Base-by-base conservation (phyloP, 2,329 filamentous ascomycete species). In the Penicillium brevicompactum region DNA sequence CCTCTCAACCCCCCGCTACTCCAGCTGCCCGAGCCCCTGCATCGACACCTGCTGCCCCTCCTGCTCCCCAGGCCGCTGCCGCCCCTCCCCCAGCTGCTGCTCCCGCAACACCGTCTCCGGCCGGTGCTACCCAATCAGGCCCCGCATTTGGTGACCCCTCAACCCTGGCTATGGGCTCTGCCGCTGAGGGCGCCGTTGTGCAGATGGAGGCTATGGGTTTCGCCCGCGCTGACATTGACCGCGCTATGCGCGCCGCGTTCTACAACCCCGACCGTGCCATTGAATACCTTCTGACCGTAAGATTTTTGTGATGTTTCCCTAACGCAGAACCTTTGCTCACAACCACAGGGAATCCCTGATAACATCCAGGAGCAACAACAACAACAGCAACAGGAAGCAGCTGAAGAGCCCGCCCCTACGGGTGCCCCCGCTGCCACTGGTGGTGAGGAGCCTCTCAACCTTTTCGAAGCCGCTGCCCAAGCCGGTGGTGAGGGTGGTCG, bases 171-270 rank as follows among this genome's bases (percentile, higher is more conserved):
- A 88, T 96, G 79, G 94, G 94, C 50, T 82, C 87, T 58, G 89
- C 93, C 74, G 87, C 92, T 64, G 85, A 90, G 60, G 86, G 87
- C 64, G 92, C 91, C 37, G 88, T 97, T 68, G 84, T 88, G 46
- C 91, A 92, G 72, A 96, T 99, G 92, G 92, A 96, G 78, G 89
- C 88, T 63, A 99, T 99, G 94, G 94, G 94, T 8, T 99, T 99
- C 66, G 86, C 90, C 69, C 85, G 92, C 69, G 80, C 86, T 49
- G 89, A 96, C 70, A 96, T 97, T 64, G 92, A 97, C 66, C 86
- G 89, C 46, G 94, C 94, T 49, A 94, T 99, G 88, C 90, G 93
- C 69, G 94, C 94, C 60, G 94, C 94, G 13, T 99, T 91, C 76
- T 95, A 89, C 82, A 99, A 99, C 78, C 92, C 93, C 13, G 93